Evolutionary conservation across 179 eudicot genomes (phyloP).

Genomic region (Vitellaria paradoxa): DNA sequence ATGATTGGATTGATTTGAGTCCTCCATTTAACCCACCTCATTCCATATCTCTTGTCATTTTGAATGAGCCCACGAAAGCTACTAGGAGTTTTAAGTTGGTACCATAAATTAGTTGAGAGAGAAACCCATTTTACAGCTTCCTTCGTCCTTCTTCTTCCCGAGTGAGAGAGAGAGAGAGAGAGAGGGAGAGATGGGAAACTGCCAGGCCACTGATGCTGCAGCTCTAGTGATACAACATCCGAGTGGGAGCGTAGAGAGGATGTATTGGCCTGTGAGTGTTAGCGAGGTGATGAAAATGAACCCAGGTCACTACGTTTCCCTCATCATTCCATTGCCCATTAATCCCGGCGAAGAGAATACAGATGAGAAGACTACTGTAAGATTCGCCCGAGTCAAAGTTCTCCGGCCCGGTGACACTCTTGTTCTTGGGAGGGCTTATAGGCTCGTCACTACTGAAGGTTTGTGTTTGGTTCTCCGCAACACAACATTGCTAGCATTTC

Average conservation of each 20-base stretch:
- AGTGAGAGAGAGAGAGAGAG: conserved; percentile 24
- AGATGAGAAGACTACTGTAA: conserved; percentile 38
- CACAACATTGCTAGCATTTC: too few species aligned
- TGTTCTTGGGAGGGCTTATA: conserved; percentile 80
- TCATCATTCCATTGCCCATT: conserved; percentile 62
- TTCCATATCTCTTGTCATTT: not conserved
- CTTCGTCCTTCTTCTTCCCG: conserved; percentile 18
- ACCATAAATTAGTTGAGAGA: not conserved
- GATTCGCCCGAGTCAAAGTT: conserved; percentile 80
- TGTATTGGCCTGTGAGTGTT: conserved; percentile 72
- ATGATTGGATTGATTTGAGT: too few species aligned
- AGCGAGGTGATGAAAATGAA: conserved; percentile 78
- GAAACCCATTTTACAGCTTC: too few species aligned
- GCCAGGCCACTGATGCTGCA: conserved; percentile 94
- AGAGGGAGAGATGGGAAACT: conserved; percentile 70
- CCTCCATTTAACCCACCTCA: too few species aligned
- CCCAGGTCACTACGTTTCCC: conserved; percentile 92
- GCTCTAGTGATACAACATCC: conserved; percentile 93
- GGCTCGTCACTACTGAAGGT: conserved; percentile 93
- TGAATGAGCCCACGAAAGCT: not conserved
- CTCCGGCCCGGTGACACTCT: conserved; percentile 78
- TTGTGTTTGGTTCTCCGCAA: not conserved
- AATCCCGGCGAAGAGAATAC: conserved; percentile 16
- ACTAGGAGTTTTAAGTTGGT: too few species aligned
- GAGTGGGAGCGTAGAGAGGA: conserved; percentile 67